These are phyloP conservation scores for Blastomyces silverae DNA, from an alignment of 2,329 filamentous ascomycete species.

Conservation along the genomic window DNA sequence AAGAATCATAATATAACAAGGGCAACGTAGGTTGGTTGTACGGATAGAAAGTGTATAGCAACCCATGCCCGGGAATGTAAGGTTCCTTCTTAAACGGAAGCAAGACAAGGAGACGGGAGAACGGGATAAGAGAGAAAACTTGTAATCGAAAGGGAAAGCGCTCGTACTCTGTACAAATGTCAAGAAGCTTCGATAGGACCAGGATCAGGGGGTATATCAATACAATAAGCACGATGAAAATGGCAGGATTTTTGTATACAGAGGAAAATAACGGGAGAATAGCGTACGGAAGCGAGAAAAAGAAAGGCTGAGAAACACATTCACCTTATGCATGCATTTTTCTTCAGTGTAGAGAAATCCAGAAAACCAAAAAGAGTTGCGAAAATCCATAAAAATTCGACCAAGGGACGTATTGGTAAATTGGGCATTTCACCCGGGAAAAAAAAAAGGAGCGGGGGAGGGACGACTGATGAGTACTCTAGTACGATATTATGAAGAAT, in stretches of 20 bases:
- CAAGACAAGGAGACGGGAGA: no score
- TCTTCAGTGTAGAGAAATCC: not conserved
- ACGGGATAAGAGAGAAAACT: no score
- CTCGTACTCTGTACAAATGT: no score
- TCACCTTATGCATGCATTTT: not conserved
- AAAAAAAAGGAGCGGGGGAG: not conserved
- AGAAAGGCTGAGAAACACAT: not conserved
- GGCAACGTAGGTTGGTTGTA: no score
- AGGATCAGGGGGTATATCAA: constrained; percentile 3
- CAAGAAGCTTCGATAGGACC: not conserved
- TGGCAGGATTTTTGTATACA: not conserved
- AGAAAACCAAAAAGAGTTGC: not conserved
- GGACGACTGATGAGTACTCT: no score
- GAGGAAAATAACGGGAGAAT: not conserved
- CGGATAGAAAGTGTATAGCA: no score
- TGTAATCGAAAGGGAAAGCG: no score
- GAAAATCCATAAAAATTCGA: not conserved
- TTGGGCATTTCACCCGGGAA: not conserved
- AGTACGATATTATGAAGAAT: not conserved
- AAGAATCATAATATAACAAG: no score
- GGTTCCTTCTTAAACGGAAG: no score
- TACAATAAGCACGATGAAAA: not conserved
- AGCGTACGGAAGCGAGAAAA: not conserved
- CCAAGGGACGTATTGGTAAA: no score
- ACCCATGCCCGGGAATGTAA: no score